Evolutionary conservation across 2,329 filamentous ascomycete species (phyloP).

Genomic region (Diplodia corticola): DNA sequence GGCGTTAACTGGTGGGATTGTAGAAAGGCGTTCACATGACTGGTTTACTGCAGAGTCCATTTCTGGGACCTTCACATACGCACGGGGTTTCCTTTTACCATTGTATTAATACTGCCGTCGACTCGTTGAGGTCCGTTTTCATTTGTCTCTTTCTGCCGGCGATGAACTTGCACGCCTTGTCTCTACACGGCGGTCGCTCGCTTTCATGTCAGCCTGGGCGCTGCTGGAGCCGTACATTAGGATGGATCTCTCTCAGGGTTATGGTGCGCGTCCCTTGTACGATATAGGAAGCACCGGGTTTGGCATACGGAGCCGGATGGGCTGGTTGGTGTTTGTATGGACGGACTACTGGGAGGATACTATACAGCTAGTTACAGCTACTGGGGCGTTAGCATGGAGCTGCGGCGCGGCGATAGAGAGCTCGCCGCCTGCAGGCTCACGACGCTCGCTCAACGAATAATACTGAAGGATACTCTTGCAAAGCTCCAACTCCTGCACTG

Average conservation of each 20-base stretch:
- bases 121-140: slow-evolving; percentile 5
- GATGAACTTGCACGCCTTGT: slow-evolving; percentile 19
- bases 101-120: slow-evolving; percentile 21
- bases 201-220: slow-evolving; percentile 23
- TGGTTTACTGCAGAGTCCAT: slow-evolving; percentile 9
- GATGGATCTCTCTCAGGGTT: slow-evolving; percentile 12
- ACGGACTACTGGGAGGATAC: slow-evolving; percentile 15
- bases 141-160: slow-evolving; percentile 17
- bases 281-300: slow-evolving; percentile 20
- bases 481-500: neutral
- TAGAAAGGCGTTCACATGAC: slow-evolving; percentile 16
- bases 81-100: neutral
- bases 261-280: slow-evolving; percentile 19
- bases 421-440: slow-evolving; percentile 15
- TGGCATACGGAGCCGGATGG: slow-evolving; percentile 12
- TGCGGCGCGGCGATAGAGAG: slow-evolving; percentile 10
- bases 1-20: slow-evolving; percentile 15
- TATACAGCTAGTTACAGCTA: slow-evolving; percentile 18
- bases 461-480: slow-evolving; percentile 6
- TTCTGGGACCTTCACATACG: neutral
- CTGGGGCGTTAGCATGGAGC: slow-evolving; percentile 12
- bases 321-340: slow-evolving; percentile 7
- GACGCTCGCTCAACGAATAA: slow-evolving; percentile 20
- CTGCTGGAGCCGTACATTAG: slow-evolving; percentile 21
- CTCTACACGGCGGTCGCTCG: slow-evolving; percentile 14